Base-by-base conservation (phyloP, 163 green algal species). In the Chlamydomonas reinhardtii region DNA sequence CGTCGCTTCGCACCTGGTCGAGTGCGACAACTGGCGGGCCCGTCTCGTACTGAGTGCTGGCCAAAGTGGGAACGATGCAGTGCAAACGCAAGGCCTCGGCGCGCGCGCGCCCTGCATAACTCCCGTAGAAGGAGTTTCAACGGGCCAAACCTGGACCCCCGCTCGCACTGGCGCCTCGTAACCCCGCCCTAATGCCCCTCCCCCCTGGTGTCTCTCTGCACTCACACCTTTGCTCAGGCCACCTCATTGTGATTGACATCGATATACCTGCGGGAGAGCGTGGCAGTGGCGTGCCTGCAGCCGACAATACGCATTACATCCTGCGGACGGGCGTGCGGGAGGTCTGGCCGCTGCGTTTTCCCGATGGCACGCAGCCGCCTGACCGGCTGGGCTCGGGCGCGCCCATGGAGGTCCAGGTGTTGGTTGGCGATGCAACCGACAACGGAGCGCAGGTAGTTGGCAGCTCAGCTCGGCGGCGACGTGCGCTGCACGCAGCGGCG, bases 291-390 rank as follows among this genome's bases (percentile, higher is more conserved):
- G 12, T 6, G 15, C 22, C 15, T 12, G 16, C 37, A 11, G 29
- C 29, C 2, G 34, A 25, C 69, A 70, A 85, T n/a, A 80, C 80
- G 54, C 80, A 79, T 20, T 86, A 32, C 35, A 37, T 73, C 14
- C 27, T 86, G 43, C 34, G 64, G 4, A 27, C 31, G 20, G 48
- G 6, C 16, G 37, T 54, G 27, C 17, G 72, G 19, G 11, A n/a
- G 2, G 34, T 86, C 8, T 86, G 80, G 80, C 48, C 48, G 2
- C 29, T 86, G 70, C 20, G 11, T 22, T 86, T 86, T n/a, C 25
- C 32, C 9, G 43, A 24, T 1, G 70, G 54, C 80, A 22, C 17
- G 3, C 25, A 79, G 35, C 70, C 80, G 17, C 56, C 80, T 2
- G 34, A 34, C 5, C 6, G 16, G n/a, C 22, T 61, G 0, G 29